phyloP scores from a whole-genome alignment of 78 protist genomes.

The Dictyostelium capitatum region DNA sequence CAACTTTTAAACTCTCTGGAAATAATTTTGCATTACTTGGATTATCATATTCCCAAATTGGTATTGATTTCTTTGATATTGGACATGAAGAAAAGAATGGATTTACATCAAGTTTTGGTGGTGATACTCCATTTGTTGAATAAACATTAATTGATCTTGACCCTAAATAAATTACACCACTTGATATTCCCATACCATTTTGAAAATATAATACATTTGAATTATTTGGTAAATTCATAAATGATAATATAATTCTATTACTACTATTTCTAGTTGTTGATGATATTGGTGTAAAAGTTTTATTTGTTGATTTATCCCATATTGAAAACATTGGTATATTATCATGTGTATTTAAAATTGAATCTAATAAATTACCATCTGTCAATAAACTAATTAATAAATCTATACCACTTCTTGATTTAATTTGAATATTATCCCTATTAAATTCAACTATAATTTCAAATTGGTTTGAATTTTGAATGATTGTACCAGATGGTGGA shows the following conservation, averaged over 20 bases:
- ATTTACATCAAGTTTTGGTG: not conserved
- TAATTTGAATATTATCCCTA: not conserved
- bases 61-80: not conserved
- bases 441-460: not conserved
- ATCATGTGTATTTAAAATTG: not conserved
- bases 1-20: not conserved
- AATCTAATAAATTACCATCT: not conserved
- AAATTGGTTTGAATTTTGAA: not conserved
- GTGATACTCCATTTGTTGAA: conserved; percentile 14
- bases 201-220: not conserved
- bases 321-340: not conserved
- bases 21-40: conserved; percentile 19
- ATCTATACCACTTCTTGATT: too few relatives aligned
- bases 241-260: not conserved
- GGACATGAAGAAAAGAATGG: conserved; percentile 6
- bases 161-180: not conserved
- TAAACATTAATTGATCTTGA: conserved; percentile 2
- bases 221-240: conserved; percentile 1
- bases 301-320: conserved; percentile 6
- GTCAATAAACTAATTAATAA: not conserved
- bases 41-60: not conserved
- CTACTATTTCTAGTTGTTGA: not conserved
- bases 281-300: not conserved
- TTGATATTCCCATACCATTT: not conserved
- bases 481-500: conserved; percentile 9